phyloP scores from a whole-genome alignment of 768 basidiomycete species.

The Lepiota subincarnata region DNA sequence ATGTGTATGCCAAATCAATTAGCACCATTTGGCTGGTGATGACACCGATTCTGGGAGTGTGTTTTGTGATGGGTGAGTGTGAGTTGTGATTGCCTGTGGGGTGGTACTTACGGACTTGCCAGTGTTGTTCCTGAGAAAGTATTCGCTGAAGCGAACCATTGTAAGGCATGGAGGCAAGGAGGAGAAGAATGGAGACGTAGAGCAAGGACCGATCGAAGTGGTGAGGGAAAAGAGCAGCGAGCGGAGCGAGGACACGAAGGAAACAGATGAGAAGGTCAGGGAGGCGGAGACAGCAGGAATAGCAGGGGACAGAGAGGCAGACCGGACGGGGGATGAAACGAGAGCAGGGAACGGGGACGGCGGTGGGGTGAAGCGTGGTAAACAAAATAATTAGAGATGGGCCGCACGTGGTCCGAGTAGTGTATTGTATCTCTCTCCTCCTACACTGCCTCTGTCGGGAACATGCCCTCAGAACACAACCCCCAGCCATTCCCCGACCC shows the following conservation, averaged over 20 bases:
- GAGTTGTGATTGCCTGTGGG: neutral
- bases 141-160: constrained; percentile 51
- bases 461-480: constrained; percentile 52
- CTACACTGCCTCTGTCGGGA: constrained; percentile 18
- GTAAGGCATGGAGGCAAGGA: constrained; percentile 35
- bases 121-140: constrained; percentile 57
- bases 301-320: neutral
- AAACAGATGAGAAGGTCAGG: neutral
- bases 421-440: constrained; percentile 9
- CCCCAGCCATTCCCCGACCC: constrained; percentile 2
- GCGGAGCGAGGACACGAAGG: neutral
- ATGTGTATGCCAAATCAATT: constrained; percentile 63
- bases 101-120: neutral
- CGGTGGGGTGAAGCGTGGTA: constrained; percentile 1
- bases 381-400: neutral
- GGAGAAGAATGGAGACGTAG: constrained; percentile 16
- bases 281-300: neutral
- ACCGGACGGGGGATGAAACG: constrained; percentile 4
- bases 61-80: constrained; percentile 46
- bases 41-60: constrained; percentile 52
- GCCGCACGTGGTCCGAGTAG: constrained; percentile 11
- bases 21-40: constrained; percentile 61
- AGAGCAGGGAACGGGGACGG: constrained; percentile 1
- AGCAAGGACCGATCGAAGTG: constrained; percentile 9
- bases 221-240: neutral